Conservation (phyloP, 257 asterid genomes). For the Striga asiatica region DNA sequence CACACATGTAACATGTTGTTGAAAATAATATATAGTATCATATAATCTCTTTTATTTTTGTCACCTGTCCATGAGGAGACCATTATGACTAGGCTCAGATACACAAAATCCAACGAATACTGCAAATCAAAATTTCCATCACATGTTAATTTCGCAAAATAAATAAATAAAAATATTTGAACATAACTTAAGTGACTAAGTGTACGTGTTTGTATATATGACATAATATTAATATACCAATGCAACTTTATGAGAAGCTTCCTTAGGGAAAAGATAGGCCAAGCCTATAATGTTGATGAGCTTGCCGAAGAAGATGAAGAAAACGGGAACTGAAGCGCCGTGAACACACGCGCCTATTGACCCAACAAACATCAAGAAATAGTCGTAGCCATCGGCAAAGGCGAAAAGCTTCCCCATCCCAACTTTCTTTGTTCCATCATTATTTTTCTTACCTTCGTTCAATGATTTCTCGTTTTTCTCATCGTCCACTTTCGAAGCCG, state of each 20-base stretch:
- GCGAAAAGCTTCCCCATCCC: conserved; percentile 47
- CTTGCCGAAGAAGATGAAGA: conserved; percentile 90
- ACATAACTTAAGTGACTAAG: too few relatives aligned
- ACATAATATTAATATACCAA: too few relatives aligned
- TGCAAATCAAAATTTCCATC: too few relatives aligned
- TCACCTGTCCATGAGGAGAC: conserved; percentile 97
- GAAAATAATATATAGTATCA: too few relatives aligned
- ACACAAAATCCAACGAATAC: conserved; percentile 93
- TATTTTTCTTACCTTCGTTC: background rate
- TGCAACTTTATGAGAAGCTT: conserved; percentile 79
- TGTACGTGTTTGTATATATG: too few relatives aligned
- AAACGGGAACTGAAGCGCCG: conserved; percentile 94
- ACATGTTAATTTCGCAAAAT: too few relatives aligned
- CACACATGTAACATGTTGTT: too few relatives aligned
- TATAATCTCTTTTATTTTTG: too few relatives aligned
- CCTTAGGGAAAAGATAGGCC: conserved; percentile 74
- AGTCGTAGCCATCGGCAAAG: conserved; percentile 72
- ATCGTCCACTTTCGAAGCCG: background rate
- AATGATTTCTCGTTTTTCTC: conserved; percentile 9
- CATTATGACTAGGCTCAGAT: conserved; percentile 69
- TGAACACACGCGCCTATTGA: conserved; percentile 80
- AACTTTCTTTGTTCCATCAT: conserved; percentile 17
- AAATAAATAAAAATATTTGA: too few relatives aligned
- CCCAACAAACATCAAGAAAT: conserved; percentile 61
- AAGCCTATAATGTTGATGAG: conserved; percentile 72